phyloP scores from a whole-genome alignment of 208 protist species.

The Trypanosoma boissoni region DNA sequence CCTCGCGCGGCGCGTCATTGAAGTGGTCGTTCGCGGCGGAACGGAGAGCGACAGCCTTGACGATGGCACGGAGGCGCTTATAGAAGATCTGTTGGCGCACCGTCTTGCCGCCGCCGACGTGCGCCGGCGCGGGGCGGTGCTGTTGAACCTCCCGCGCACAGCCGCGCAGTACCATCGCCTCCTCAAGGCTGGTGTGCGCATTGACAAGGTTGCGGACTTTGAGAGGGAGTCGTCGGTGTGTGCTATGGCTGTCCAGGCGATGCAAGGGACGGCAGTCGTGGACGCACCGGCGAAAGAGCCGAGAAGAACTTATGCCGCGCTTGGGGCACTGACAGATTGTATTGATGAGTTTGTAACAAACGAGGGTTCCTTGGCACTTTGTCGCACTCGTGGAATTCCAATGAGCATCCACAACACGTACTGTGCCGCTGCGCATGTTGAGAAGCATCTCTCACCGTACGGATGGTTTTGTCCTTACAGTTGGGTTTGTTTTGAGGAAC shows the following conservation, averaged over 20 bases:
- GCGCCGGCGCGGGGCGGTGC: constrained; percentile 61
- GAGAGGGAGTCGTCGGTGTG: too few species aligned
- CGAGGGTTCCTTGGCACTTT: constrained; percentile 35
- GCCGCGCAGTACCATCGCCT: constrained; percentile 29
- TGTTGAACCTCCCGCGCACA: constrained; percentile 69
- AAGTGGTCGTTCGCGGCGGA: constrained; percentile 29
- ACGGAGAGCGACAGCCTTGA: too few species aligned
- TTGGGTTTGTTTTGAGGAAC: constrained; percentile 60
- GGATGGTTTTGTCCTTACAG: constrained; percentile 78
- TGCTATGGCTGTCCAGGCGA: too few species aligned
- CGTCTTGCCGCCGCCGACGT: constrained; percentile 63
- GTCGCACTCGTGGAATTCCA: constrained; percentile 49
- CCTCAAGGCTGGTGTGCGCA: neutral
- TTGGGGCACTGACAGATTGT: constrained; percentile 46
- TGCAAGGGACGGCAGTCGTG: constrained; percentile 13
- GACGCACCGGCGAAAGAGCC: constrained; percentile 30
- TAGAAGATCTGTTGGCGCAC: constrained; percentile 41
- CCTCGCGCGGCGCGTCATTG: constrained; percentile 45
- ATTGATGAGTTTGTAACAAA: constrained; percentile 42
- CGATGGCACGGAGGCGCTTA: too few species aligned
- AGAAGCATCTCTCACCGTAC: constrained; percentile 59
- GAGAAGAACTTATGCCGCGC: constrained; percentile 37
- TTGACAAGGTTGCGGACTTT: too few species aligned
- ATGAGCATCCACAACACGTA: constrained; percentile 44
- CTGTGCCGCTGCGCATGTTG: constrained; percentile 30